These are phyloP conservation scores for Neurospora sp. DNA, from an alignment of 495 filamentous ascomycete genomes.

Conservation along the genomic window DNA sequence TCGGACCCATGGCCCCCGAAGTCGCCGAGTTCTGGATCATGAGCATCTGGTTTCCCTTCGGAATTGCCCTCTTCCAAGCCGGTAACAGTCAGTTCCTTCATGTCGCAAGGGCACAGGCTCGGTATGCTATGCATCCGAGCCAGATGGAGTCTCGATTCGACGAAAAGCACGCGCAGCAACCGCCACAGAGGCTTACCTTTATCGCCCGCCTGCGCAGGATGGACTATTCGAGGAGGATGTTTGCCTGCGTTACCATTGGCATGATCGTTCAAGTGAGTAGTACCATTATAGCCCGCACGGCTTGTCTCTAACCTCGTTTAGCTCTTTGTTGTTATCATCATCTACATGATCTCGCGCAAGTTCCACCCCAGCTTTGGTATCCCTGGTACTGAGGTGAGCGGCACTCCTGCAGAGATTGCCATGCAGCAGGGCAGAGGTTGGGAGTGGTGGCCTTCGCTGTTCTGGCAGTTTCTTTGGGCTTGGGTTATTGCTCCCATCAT, in stretches of 20 bases:
- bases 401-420: slow-evolving; percentile 38
- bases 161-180: slow-evolving; percentile 12
- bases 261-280: slow-evolving; percentile 40
- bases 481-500: slow-evolving; percentile 41
- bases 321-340: slow-evolving; percentile 48
- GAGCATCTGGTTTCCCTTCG: slow-evolving; percentile 59
- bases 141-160: slow-evolving; percentile 14
- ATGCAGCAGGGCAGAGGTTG: slow-evolving; percentile 39
- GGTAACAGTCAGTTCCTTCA: slow-evolving; percentile 57
- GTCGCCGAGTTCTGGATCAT: slow-evolving; percentile 59
- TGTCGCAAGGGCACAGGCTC: slow-evolving; percentile 44
- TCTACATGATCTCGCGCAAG: slow-evolving; percentile 56
- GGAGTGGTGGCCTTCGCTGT: slow-evolving; percentile 59
- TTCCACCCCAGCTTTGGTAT: slow-evolving; percentile 43
- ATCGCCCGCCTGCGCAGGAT: slow-evolving; percentile 18
- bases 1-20: slow-evolving; percentile 46
- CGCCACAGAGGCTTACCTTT: not conserved
- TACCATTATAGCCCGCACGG: not conserved
- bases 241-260: slow-evolving; percentile 39
- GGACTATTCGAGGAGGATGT: slow-evolving; percentile 36
- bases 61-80: slow-evolving; percentile 63
- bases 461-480: slow-evolving; percentile 57
- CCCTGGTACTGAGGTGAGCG: slow-evolving; percentile 32
- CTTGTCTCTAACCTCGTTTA: slow-evolving; percentile 14
- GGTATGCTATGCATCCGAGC: slow-evolving; percentile 22